These are phyloP conservation scores for Wakefieldia striispora DNA, from an alignment of 768 basidiomycete genomes.

Conservation along the genomic window DNA sequence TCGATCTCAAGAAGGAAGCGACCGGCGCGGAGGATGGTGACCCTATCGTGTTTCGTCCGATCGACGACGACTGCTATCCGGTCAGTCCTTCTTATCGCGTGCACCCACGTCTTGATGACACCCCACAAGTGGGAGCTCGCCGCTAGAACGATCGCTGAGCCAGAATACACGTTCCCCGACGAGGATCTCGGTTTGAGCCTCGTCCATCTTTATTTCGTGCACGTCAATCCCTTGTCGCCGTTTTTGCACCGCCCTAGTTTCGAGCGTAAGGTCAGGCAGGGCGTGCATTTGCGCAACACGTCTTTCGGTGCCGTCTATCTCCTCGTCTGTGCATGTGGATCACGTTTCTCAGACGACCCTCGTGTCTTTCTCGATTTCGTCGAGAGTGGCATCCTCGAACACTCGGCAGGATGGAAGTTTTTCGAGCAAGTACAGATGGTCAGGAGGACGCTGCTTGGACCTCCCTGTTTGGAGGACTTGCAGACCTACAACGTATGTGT, in stretches of 20 bases:
- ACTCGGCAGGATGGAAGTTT: constrained; percentile 53
- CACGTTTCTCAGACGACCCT: constrained; percentile 54
- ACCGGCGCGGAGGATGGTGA: constrained; percentile 35
- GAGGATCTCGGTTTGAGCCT: constrained; percentile 48
- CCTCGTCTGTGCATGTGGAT: constrained; percentile 68
- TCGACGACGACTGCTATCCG: constrained; percentile 11
- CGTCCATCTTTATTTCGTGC: constrained; percentile 62
- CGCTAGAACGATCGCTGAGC: constrained; percentile 15
- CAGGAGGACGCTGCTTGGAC: constrained; percentile 53
- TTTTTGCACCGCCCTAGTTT: constrained; percentile 76
- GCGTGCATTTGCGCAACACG: constrained; percentile 47
- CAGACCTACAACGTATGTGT: constrained; percentile 60
- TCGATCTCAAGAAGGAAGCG: constrained; percentile 58
- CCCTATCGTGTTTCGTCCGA: not conserved
- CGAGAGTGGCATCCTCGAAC: constrained; percentile 30
- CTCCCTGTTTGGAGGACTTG: constrained; percentile 64
- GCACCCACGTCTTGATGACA: not conserved
- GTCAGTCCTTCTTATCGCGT: constrained; percentile 14
- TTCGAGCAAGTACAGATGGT: constrained; percentile 55
- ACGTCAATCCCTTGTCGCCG: constrained; percentile 57
- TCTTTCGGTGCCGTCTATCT: constrained; percentile 61
- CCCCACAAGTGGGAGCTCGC: constrained; percentile 28
- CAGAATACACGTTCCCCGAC: constrained; percentile 47
- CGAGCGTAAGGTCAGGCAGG: constrained; percentile 45
- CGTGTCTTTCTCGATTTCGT: constrained; percentile 42